Conservation (phyloP, 495 filamentous ascomycete species). For the Penicillium ochrochloron region DNA sequence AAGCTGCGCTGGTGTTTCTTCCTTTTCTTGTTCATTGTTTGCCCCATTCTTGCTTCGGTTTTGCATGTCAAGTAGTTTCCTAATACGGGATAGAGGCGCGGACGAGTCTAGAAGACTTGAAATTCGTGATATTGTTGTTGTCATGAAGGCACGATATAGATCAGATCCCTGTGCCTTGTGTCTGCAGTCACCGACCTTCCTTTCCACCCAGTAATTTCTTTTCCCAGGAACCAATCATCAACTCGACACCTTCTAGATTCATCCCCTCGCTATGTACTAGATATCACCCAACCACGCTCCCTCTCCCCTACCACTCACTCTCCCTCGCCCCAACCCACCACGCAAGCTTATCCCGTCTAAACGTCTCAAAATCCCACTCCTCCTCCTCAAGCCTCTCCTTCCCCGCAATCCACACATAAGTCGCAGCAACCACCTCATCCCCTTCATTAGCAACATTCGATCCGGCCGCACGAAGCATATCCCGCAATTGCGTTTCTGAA, state of each 20-base stretch:
- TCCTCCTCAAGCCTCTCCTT: slow-evolving; percentile 57
- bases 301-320: slow-evolving; percentile 37
- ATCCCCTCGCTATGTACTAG: neutral
- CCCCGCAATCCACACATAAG: slow-evolving; percentile 74
- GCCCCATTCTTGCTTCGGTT: neutral
- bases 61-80: neutral
- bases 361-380: slow-evolving; percentile 85
- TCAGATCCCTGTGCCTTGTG: slow-evolving; percentile 21
- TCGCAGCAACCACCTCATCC: slow-evolving; percentile 66
- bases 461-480: slow-evolving; percentile 40
- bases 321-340: slow-evolving; percentile 52
- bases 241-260: neutral
- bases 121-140: neutral
- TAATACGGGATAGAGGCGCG: neutral
- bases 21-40: neutral
- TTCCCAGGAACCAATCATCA: neutral
- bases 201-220: neutral
- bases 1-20: neutral
- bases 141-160: slow-evolving; percentile 31
- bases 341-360: slow-evolving; percentile 69
- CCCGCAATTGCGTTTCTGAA: slow-evolving; percentile 28
- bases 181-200: slow-evolving; percentile 2
- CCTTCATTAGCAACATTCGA: slow-evolving; percentile 37
- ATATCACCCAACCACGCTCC: neutral
- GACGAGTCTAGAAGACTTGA: neutral